Conservation (phyloP, 1,284 basidiomycete species). For the Cutaneotrichosporon spelunceum region DNA sequence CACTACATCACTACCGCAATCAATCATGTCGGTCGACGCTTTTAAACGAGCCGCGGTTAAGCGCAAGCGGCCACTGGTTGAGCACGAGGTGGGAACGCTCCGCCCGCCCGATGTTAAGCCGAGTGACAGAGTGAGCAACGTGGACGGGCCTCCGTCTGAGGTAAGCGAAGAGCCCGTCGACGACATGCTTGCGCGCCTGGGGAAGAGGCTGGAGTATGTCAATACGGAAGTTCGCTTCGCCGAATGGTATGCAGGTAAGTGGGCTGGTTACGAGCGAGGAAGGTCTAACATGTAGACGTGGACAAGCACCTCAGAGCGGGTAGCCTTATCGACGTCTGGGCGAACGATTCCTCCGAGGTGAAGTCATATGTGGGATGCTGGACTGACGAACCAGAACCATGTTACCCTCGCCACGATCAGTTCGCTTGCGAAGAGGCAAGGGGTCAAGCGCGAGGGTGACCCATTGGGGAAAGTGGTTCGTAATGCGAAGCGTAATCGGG, state of each 20-base stretch:
- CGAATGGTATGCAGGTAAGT: background rate
- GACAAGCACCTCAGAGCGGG: background rate
- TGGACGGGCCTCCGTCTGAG: background rate
- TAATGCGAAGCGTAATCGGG: background rate
- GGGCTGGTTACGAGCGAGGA: background rate
- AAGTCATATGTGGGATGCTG: background rate
- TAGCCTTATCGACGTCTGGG: background rate
- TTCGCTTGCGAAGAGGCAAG: background rate
- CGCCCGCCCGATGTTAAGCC: background rate
- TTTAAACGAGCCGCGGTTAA: background rate
- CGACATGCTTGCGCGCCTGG: background rate
- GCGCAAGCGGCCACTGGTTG: background rate
- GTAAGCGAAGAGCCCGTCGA: background rate
- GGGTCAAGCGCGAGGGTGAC: background rate
- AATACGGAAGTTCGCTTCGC: background rate
- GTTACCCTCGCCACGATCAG: background rate
- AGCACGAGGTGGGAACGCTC: background rate
- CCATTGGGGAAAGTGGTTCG: background rate
- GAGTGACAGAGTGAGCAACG: background rate
- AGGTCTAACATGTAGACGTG: background rate
- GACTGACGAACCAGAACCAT: background rate
- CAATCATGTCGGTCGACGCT: background rate
- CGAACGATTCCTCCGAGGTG: background rate
- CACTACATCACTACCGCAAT: too few species aligned
- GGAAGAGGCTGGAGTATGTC: background rate